A percentile compares a stretch with the other conserved stretches of the same genome.
Conservation (phyloP, 2,329 filamentous ascomycete species). For the Leptographium radiaticola region DNA sequence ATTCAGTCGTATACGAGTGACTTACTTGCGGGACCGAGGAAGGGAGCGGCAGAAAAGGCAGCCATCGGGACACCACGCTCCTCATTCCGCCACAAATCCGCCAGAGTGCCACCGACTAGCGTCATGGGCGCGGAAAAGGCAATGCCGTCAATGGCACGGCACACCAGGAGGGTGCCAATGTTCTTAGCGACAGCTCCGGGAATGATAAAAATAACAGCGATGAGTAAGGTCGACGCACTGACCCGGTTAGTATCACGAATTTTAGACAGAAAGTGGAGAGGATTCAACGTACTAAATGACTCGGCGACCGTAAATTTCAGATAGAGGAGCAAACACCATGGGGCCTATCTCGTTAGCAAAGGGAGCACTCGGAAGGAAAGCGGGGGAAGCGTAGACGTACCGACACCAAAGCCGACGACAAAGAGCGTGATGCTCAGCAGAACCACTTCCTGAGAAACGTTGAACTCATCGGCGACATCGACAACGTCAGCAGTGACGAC, state of each 20-base stretch:
- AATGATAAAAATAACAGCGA: conserved; percentile 69
- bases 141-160: conserved; percentile 66
- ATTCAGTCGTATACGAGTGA: background rate
- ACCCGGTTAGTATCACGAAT: background rate
- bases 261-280: background rate
- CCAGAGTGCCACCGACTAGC: conserved; percentile 67
- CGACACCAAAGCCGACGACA: conserved; percentile 70
- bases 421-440: conserved; percentile 64
- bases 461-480: conserved; percentile 50
- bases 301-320: conserved; percentile 59
- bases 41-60: conserved; percentile 70
- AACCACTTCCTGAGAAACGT: conserved; percentile 58
- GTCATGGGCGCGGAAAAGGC: conserved; percentile 82
- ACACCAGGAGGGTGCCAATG: conserved; percentile 62
- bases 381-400: conserved; percentile 14
- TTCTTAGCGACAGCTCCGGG: conserved; percentile 68
- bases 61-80: conserved; percentile 82
- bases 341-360: conserved; percentile 33
- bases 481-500: conserved; percentile 67
- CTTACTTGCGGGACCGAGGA: conserved; percentile 61
- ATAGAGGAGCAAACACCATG: conserved; percentile 67
- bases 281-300: conserved; percentile 47
- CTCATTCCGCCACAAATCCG: conserved; percentile 74
- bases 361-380: background rate
- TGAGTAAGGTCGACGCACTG: conserved; percentile 45